These are phyloP conservation scores for Senna tora DNA, from an alignment of 306 rosid genomes.

Conservation along the genomic window DNA sequence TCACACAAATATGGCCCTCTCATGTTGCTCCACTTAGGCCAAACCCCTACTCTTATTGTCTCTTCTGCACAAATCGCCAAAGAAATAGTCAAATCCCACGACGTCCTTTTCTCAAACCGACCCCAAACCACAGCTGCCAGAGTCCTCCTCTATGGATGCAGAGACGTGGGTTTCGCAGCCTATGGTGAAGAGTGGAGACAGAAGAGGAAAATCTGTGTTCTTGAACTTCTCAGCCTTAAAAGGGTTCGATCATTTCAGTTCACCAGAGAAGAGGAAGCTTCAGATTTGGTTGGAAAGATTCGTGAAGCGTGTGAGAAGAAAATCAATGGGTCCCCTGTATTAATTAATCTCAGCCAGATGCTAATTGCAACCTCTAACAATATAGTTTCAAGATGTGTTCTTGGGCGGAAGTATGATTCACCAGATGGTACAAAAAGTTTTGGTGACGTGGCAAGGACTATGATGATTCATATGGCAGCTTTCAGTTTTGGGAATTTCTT, in stretches of 20 bases:
- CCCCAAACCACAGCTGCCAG: constrained; percentile 18
- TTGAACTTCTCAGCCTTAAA: constrained; percentile 24
- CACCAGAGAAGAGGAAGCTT: constrained; percentile 35
- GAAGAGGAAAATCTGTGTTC: constrained; percentile 28
- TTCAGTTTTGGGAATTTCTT: too few species aligned
- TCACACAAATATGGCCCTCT: constrained; percentile 46
- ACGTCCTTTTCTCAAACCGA: neutral
- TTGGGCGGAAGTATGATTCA: too few species aligned
- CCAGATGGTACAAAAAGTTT: too few species aligned
- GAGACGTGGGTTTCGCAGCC: constrained; percentile 23
- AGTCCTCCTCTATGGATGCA: constrained; percentile 12
- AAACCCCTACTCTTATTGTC: constrained; percentile 19
- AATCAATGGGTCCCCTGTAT: neutral
- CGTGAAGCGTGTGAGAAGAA: neutral
- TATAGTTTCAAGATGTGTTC: too few species aligned
- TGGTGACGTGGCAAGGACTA: too few species aligned
- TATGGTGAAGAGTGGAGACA: constrained; percentile 39
- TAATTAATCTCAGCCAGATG: constrained; percentile 37
- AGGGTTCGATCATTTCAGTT: constrained; percentile 29
- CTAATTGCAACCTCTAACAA: constrained; percentile 12
- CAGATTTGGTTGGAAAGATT: neutral
- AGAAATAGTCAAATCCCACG: constrained; percentile 24
- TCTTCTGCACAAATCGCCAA: constrained; percentile 24
- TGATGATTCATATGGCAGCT: too few species aligned
- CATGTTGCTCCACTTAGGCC: constrained; percentile 42